Conservation (phyloP, 2,329 filamentous ascomycete species). For the Colletotrichum zoysiae region DNA sequence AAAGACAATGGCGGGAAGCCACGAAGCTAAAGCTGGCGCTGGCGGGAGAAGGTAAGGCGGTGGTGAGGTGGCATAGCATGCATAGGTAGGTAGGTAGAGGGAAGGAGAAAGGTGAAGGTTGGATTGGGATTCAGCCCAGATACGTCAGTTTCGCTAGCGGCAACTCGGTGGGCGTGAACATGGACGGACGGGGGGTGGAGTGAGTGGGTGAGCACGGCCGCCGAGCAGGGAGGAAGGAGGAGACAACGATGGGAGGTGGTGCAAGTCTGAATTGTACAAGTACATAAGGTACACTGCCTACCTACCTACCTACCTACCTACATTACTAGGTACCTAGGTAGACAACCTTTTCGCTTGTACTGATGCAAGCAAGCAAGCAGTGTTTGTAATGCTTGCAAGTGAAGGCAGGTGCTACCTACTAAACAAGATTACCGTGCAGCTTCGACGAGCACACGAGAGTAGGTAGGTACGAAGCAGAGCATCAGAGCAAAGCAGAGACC, state of each 20-base stretch:
- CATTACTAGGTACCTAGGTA: too few relatives aligned
- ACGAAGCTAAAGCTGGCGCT: constrained; percentile 30
- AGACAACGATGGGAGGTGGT: not conserved
- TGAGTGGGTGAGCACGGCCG: not conserved
- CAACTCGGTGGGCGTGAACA: not conserved
- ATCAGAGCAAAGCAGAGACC: not conserved
- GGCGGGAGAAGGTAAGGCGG: constrained; percentile 35
- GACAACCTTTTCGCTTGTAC: constrained; percentile 6
- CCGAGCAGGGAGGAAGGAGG: not conserved
- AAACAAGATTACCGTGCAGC: constrained; percentile 19
- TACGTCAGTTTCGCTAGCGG: constrained; percentile 20
- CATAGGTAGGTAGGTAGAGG: not conserved
- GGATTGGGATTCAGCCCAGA: constrained; percentile 36
- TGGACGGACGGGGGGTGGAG: not conserved
- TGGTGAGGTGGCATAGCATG: constrained; percentile 12
- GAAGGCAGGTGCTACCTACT: constrained; percentile 8
- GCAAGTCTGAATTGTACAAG: constrained; percentile 1
- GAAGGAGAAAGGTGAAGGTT: constrained; percentile 31
- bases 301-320: too few relatives aligned
- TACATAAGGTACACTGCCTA: not conserved
- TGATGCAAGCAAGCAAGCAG: constrained; percentile 9
- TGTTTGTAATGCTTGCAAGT: constrained; percentile 2
- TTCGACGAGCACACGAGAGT: constrained; percentile 6
- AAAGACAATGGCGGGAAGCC: constrained; percentile 41
- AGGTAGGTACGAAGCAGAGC: too few relatives aligned